Percentiles rank a stretch among this genome's conserved stretches.
Conservation (phyloP, 495 filamentous ascomycete genomes). For the Aspergillus kassunensis region DNA sequence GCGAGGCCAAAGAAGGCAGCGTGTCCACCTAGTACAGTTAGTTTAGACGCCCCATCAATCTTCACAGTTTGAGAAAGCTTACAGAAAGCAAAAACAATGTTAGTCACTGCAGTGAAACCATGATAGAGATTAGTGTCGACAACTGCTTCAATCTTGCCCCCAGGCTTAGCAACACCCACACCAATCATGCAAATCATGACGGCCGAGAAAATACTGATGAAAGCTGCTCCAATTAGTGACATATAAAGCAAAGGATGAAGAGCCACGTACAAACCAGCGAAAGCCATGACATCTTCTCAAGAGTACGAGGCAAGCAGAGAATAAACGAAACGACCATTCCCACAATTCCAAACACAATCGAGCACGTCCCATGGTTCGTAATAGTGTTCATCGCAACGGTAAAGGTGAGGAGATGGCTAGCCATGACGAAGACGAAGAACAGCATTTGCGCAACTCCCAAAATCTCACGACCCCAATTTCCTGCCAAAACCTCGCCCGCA, state of each 20-base stretch:
- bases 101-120: conserved; percentile 42
- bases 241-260: not conserved
- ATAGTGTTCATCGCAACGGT: conserved; percentile 69
- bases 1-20: conserved; percentile 73
- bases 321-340: conserved; percentile 62
- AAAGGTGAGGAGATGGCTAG: conserved; percentile 73
- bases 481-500: conserved; percentile 62
- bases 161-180: conserved; percentile 46
- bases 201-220: conserved; percentile 62
- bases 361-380: conserved; percentile 62
- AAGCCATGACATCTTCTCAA: conserved; percentile 57
- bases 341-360: conserved; percentile 64
- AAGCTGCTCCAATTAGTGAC: conserved; percentile 44
- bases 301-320: conserved; percentile 62
- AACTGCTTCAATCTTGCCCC: conserved; percentile 22
- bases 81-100: conserved; percentile 49
- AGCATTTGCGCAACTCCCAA: conserved; percentile 59
- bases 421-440: conserved; percentile 74
- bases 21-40: conserved; percentile 48
- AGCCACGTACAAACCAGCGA: conserved; percentile 56
- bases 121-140: conserved; percentile 30
- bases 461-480: conserved; percentile 59
- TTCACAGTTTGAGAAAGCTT: conserved; percentile 9
- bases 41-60: no score
- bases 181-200: conserved; percentile 70